Conservation (phyloP, 116 monocot species). For the Thalassia testudinum region DNA sequence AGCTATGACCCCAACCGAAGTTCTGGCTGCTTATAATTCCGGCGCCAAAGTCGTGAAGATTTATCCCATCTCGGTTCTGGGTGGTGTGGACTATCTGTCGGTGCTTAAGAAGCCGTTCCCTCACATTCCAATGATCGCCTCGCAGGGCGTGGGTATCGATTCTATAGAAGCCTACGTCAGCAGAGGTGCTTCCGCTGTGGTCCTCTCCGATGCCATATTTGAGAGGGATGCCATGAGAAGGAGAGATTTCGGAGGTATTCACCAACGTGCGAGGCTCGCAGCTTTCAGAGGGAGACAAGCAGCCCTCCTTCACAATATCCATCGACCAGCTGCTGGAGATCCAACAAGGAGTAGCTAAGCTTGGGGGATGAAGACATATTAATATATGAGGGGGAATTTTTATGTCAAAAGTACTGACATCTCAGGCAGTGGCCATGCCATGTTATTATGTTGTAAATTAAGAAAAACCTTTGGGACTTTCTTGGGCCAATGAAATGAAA, state of each 20-base stretch:
- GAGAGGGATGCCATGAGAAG: constrained; percentile 47
- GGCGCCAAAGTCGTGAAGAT: constrained; percentile 87
- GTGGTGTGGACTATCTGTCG: constrained; percentile 62
- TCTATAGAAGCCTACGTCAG: constrained; percentile 38
- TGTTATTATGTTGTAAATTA: too few species aligned
- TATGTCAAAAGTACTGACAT: too few species aligned
- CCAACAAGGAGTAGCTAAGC: too few species aligned
- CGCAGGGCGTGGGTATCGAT: constrained; percentile 69
- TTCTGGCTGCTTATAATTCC: constrained; percentile 49
- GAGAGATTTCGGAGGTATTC: constrained; percentile 33
- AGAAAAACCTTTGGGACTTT: too few species aligned
- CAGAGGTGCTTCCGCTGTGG: constrained; percentile 60
- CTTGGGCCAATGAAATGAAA: too few species aligned
- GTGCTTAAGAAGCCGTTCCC: constrained; percentile 76
- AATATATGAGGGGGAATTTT: too few species aligned
- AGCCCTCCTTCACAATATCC: too few species aligned
- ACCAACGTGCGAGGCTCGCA: constrained; percentile 17
- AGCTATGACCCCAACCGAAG: constrained; percentile 87
- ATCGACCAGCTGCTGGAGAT: too few species aligned
- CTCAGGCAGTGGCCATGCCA: too few species aligned
- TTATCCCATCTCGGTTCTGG: constrained; percentile 70
- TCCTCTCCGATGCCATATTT: constrained; percentile 89
- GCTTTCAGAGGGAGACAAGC: too few species aligned
- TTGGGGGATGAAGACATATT: too few species aligned
- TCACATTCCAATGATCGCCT: constrained; percentile 77